Percentiles rank a stretch among this genome's conserved stretches.
These are phyloP conservation scores for Dendrobium officinale DNA, from an alignment of 106 monocot genomes.

Conservation along the genomic window DNA sequence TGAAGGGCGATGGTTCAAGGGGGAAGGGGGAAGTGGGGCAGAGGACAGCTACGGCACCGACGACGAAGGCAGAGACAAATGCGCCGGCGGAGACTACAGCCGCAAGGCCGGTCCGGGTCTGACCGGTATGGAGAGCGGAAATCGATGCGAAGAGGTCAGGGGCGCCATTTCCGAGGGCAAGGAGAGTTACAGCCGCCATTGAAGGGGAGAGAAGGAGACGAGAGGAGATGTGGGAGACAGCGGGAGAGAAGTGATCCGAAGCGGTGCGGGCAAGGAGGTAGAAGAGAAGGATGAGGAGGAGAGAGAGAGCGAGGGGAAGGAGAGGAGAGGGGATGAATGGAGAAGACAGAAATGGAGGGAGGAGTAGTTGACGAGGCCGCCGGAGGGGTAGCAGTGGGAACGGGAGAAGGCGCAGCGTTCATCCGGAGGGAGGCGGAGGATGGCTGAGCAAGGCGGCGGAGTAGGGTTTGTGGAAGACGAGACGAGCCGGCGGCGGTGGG, in stretches of 20 bases:
- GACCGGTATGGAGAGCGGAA: constrained; percentile 64
- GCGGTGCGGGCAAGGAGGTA: constrained; percentile 44
- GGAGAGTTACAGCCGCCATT: constrained; percentile 87
- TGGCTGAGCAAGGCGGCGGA: constrained; percentile 11
- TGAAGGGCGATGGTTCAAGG: constrained; percentile 51
- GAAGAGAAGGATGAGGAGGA: constrained; percentile 60
- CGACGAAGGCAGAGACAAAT: constrained; percentile 89
- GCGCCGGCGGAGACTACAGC: constrained; percentile 93
- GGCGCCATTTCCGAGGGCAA: constrained; percentile 93
- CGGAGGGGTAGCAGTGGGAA: constrained; percentile 17
- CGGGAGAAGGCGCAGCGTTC: constrained; percentile 15
- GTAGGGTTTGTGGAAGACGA: neutral
- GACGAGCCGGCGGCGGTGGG: constrained; percentile 8
- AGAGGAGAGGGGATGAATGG: constrained; percentile 16
- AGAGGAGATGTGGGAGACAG: constrained; percentile 45
- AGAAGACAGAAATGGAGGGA: constrained; percentile 33
- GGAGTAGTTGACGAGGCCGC: constrained; percentile 45
- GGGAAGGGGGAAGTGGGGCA: constrained; percentile 53
- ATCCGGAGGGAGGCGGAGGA: constrained; percentile 11
- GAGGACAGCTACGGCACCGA: constrained; percentile 61
- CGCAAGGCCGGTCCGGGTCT: constrained; percentile 61
- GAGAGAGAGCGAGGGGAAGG: constrained; percentile 38
- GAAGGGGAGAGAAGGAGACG: constrained; percentile 66
- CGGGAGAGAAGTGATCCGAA: constrained; percentile 47
- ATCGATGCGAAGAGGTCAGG: constrained; percentile 80